Percentiles rank a stretch among this genome's conserved stretches.
These are phyloP conservation scores for Sarocladium strictum DNA, from an alignment of 2,329 filamentous ascomycete genomes.

Conservation along the genomic window DNA sequence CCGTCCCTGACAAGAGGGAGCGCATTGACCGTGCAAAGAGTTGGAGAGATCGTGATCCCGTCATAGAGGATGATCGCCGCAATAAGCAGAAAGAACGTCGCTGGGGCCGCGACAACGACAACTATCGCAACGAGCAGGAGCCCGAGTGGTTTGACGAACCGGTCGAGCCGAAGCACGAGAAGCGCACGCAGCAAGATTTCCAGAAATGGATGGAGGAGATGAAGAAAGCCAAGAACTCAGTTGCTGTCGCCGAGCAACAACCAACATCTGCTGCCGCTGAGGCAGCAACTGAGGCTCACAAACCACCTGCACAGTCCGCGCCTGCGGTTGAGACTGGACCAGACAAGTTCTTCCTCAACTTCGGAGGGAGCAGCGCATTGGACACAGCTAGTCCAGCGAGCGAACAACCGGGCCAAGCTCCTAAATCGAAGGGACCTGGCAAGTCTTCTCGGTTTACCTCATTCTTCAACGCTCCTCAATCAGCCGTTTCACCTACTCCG, in stretches of 20 bases:
- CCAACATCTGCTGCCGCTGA: slow-evolving; percentile 27
- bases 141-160: slow-evolving; percentile 87
- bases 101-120: slow-evolving; percentile 54
- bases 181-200: slow-evolving; percentile 83
- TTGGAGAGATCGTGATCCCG: slow-evolving; percentile 50
- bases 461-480: slow-evolving; percentile 48
- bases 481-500: background rate
- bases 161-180: slow-evolving; percentile 60
- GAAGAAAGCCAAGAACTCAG: slow-evolving; percentile 57
- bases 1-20: slow-evolving; percentile 39
- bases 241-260: slow-evolving; percentile 19
- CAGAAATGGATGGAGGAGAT: slow-evolving; percentile 91
- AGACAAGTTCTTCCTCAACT: slow-evolving; percentile 67
- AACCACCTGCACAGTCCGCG: slow-evolving; percentile 51
- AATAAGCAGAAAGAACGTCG: slow-evolving; percentile 40
- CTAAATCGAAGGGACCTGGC: slow-evolving; percentile 47
- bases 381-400: background rate
- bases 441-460: slow-evolving; percentile 84
- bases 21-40: slow-evolving; percentile 54
- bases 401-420: background rate
- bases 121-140: slow-evolving; percentile 64
- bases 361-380: background rate
- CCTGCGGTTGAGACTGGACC: slow-evolving; percentile 61
- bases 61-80: slow-evolving; percentile 23
- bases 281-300: slow-evolving; percentile 38